Evolutionary conservation across 2,329 filamentous ascomycete species (phyloP), one percentile per base, ranked within the genome.

Genomic region (Phoma sp.): DNA sequence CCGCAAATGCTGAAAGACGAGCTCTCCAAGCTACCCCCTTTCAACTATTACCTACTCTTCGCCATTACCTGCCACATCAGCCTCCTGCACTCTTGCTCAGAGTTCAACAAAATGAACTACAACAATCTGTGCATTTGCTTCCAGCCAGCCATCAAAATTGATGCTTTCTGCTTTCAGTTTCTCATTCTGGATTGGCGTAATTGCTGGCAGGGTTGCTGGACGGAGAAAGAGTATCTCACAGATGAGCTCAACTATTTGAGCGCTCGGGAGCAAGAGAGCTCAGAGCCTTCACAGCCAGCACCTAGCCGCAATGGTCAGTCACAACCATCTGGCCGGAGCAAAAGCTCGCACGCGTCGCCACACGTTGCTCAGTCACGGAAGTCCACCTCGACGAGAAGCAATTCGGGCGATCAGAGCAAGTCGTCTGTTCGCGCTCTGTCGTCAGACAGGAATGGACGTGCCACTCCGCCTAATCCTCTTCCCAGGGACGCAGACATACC

Each of bases 91-190:
- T 92, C 91, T 1, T 94, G 96, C 74, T 90, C 92, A 22, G 91
- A 96, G 62, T 93, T 94, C 80, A 98, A 97, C 84, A 96, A 96
- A 80, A 98, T 98, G 94, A 92, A 96, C 72, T 96, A 94, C 73
- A 88, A 91, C 71, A 97, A 97, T 63, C 81, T 98, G 22, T 96
- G 92, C 78, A 96, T 97, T 66, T 98, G 94, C 79, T 97, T 97
- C 76, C 92, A 96, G 76, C 94, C 94, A 3, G 96, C 92, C 76
- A 92, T 98, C 85, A 96, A 94, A 77, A 95, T 98, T 55, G 94
- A 98, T 69, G 88, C 88, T 1, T 96, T 94, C 74, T 96, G 92
- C 74, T 98, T 98, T 83, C 92, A 93, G 68, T 97, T 96, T 63
- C 82, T 98, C 12, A 93, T 98, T 19, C 91, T 92, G 70, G 90